A percentile compares a stretch with the other conserved stretches of the same genome.
Conservation (phyloP, 208 protist species). For the Porcisia deanei region DNA sequence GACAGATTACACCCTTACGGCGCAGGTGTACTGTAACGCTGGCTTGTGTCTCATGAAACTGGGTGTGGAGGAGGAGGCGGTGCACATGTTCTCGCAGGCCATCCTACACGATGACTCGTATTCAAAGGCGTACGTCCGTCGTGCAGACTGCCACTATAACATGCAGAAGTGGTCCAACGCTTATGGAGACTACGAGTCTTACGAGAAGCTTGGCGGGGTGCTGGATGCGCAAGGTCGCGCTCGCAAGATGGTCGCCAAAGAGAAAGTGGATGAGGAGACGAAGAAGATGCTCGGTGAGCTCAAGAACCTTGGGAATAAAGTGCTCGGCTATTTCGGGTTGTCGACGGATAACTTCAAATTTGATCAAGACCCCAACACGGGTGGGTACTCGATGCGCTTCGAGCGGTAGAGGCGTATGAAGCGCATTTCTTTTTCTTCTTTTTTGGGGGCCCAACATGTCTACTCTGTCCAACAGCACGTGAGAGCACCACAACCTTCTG, state of each 20-base stretch:
- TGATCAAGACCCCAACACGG: slow-evolving; percentile 93
- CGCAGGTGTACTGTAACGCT: slow-evolving; percentile 88
- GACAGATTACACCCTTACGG: slow-evolving; percentile 80
- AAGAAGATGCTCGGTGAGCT: slow-evolving; percentile 95
- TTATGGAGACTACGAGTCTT: slow-evolving; percentile 87
- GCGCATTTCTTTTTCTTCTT: background rate
- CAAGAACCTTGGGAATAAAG: slow-evolving; percentile 96
- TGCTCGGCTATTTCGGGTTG: slow-evolving; percentile 96
- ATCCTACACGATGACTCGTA: slow-evolving; percentile 83
- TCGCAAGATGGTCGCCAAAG: slow-evolving; percentile 70
- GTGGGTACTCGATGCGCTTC: slow-evolving; percentile 95
- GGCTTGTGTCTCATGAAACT: slow-evolving; percentile 77
- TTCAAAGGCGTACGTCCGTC: slow-evolving; percentile 81
- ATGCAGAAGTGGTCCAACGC: slow-evolving; percentile 85
- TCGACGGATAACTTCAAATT: slow-evolving; percentile 98
- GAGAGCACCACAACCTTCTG: too few relatives aligned
- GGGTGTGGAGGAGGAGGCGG: slow-evolving; percentile 71
- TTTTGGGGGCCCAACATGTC: background rate
- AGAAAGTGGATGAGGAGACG: slow-evolving; percentile 92
- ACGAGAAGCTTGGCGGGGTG: slow-evolving; percentile 71
- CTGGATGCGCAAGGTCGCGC: slow-evolving; percentile 44
- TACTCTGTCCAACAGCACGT: too few relatives aligned
- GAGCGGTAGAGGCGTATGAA: slow-evolving; percentile 39
- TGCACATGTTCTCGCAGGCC: slow-evolving; percentile 78
- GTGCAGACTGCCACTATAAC: slow-evolving; percentile 90